Conservation (phyloP, 129 eudicot species). For the Flaveria ramosissima region DNA sequence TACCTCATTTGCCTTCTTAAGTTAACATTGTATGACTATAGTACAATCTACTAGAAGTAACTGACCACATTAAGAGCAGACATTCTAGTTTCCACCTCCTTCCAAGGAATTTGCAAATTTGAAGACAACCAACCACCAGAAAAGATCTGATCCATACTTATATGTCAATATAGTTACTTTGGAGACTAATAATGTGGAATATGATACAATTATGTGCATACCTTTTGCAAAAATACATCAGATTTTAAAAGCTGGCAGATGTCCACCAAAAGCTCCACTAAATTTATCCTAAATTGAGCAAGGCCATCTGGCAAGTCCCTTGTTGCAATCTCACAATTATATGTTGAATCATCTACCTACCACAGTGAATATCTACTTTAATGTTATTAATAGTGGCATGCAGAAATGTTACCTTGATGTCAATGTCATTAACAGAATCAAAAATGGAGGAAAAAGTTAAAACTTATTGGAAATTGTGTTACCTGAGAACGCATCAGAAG, state of each 20-base stretch:
- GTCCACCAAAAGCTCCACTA: constrained; percentile 88
- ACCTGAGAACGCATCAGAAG: constrained; percentile 83
- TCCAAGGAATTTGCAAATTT: constrained; percentile 69
- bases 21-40: neutral
- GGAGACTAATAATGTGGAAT: constrained; percentile 20
- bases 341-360: constrained; percentile 81
- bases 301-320: constrained; percentile 79
- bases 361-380: constrained; percentile 32
- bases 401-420: neutral
- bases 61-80: constrained; percentile 89
- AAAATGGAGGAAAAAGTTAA: neutral
- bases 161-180: neutral
- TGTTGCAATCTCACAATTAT: constrained; percentile 48
- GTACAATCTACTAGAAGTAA: constrained; percentile 27
- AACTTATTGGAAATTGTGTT: constrained; percentile 3
- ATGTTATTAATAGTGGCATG: constrained; percentile 28
- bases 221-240: constrained; percentile 68
- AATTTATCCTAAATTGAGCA: constrained; percentile 69
- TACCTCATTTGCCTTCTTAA: neutral
- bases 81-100: constrained; percentile 85
- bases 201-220: constrained; percentile 17
- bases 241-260: constrained; percentile 77
- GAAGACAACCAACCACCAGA: constrained; percentile 70
- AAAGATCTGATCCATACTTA: constrained; percentile 57
- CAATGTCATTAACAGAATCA: constrained; percentile 9